Evolutionary conservation across 2,329 filamentous ascomycete species (phyloP).

Genomic region (Neonectria ditissima): DNA sequence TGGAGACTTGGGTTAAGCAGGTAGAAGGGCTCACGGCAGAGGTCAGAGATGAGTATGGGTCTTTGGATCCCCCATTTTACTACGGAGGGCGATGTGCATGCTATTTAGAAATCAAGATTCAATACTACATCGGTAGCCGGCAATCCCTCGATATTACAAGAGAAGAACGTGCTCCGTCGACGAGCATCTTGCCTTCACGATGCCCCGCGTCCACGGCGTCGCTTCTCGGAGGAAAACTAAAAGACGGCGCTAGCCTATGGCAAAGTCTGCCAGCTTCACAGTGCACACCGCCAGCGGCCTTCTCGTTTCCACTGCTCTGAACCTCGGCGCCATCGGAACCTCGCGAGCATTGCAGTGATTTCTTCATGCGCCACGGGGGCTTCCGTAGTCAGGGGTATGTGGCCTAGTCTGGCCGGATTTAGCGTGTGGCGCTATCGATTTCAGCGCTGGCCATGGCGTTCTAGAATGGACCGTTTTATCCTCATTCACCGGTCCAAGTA

Average conservation of each 20-base stretch:
- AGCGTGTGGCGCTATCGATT: slow-evolving; percentile 19
- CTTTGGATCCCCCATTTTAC: too few species aligned
- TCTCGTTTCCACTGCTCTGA: background rate
- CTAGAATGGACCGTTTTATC: slow-evolving; percentile 5
- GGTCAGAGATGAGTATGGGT: too few species aligned
- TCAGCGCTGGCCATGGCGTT: background rate
- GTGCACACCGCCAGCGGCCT: too few species aligned
- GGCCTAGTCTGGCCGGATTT: background rate
- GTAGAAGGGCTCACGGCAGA: too few species aligned
- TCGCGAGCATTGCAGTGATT: background rate
- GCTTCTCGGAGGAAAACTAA: too few species aligned
- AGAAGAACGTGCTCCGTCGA: background rate
- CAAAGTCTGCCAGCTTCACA: background rate
- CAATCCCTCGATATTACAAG: background rate
- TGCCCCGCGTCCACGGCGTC: background rate
- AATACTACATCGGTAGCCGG: too few species aligned
- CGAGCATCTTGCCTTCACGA: background rate
- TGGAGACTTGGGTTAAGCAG: too few species aligned
- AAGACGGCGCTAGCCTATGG: background rate
- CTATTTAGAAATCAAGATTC: too few species aligned
- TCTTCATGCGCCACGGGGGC: background rate
- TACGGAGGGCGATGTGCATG: too few species aligned
- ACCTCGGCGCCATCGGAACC: background rate
- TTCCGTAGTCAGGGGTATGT: slow-evolving; percentile 3
- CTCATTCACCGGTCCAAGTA: background rate